phyloP scores from a whole-genome alignment of 2,329 filamentous ascomycete genomes.

The Claviceps capensis region DNA sequence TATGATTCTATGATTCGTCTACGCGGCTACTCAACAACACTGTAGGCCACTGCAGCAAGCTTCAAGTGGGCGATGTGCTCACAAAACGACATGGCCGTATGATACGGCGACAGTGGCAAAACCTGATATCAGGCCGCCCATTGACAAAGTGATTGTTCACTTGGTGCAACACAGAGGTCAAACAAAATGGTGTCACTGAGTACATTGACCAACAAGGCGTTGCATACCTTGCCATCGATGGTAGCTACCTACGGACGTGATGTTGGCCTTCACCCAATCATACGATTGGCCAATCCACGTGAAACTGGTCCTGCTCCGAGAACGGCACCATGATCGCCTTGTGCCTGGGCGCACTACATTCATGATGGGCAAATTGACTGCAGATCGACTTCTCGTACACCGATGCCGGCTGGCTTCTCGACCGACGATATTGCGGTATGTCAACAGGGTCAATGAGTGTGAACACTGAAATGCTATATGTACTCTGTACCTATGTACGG shows the following conservation, averaged over 20 bases:
- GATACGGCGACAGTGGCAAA: conserved; percentile 18
- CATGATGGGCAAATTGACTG: conserved; percentile 21
- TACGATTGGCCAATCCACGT: conserved; percentile 21
- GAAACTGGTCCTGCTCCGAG: conserved; percentile 37
- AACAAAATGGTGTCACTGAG: neutral
- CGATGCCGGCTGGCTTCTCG: too few species aligned
- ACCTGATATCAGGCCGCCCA: conserved; percentile 31
- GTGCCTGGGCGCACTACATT: conserved; percentile 42
- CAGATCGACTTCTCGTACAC: too few species aligned
- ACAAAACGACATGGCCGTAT: conserved; percentile 26
- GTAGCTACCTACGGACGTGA: conserved; percentile 38
- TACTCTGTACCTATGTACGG: too few species aligned
- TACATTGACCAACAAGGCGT: neutral
- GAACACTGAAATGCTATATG: too few species aligned
- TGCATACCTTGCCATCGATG: conserved; percentile 35
- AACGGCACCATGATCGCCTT: conserved; percentile 46
- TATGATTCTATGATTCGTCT: too few species aligned
- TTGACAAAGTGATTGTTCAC: conserved; percentile 30
- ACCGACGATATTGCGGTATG: too few species aligned
- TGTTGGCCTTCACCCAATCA: conserved; percentile 26
- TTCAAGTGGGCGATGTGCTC: too few species aligned
- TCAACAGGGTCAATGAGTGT: too few species aligned
- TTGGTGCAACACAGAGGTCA: conserved; percentile 20
- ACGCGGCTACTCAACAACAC: too few species aligned
- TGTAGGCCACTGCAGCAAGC: too few species aligned